Evolutionary conservation across 257 asterid species (phyloP), one percentile per base, ranked within the genome.

Genomic region (Linaria vulgaris): DNA sequence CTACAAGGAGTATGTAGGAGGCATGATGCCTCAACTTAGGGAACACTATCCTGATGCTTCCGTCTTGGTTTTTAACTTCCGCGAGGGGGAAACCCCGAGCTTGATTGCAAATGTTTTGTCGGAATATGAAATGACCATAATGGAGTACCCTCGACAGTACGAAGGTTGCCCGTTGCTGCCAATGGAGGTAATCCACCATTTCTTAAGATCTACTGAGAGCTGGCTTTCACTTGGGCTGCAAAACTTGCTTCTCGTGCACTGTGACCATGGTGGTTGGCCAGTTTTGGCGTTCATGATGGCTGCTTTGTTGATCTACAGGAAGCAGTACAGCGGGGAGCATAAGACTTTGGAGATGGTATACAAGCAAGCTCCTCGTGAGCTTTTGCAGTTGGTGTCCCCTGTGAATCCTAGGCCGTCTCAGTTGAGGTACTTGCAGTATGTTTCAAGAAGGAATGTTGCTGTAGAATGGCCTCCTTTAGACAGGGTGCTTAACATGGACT

Each of bases 221-320:
- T 91, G 98, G 98, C 88, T 91, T 63, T 81, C 95, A 20, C 95
- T 91, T 64, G 98, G 98, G 70, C 78, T 74, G 60, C 95, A 91
- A 64, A 91, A 91, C 78, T 69, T 91, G 80, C 96, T 91, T 69
- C 79, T 91, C 46, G 84, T 86, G 96, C 95, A 88, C 76, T 91
- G 98, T 67, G 98, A 91, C 61, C 85, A 79, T 51, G 96, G 96
- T 68, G 95, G 95, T 72, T 91, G 98, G 98, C 94, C 98, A 47
- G 88, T 91, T 78, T 84, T 91, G 76, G 95, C 98, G 58, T 84
- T 86, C 80, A 91, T 88, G 96, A 66, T 88, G 74, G 91, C 98
- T 68, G 96, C 95, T 11, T 67, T 88, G 59, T 68, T 91, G 76
- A 78, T 91, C 64, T 88, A 88, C 54, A 84, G 94, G 76, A 85